These are phyloP conservation scores for Aspergillus fructus DNA, from an alignment of 2,329 filamentous ascomycete genomes.

Conservation along the genomic window DNA sequence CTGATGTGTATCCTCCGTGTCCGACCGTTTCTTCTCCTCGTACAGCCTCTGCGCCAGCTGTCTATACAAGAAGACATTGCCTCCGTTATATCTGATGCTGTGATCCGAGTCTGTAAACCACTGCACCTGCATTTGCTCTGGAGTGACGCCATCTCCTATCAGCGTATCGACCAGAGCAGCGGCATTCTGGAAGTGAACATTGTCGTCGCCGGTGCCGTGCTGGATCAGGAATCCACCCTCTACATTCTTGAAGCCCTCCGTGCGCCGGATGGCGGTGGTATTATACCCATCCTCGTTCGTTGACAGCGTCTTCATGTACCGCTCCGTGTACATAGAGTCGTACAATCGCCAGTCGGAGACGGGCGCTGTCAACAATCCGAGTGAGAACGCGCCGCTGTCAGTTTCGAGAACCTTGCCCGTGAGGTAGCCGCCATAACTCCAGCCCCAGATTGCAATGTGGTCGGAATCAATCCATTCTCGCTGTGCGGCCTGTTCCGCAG, in stretches of 20 bases:
- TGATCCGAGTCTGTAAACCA: conserved; percentile 68
- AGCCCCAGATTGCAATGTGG: conserved; percentile 67
- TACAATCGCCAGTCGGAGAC: conserved; percentile 71
- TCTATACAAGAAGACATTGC: conserved; percentile 59
- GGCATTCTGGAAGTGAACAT: conserved; percentile 69
- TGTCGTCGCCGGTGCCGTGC: conserved; percentile 69
- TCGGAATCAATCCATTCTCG: conserved; percentile 56
- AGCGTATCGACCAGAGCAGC: conserved; percentile 63
- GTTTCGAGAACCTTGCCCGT: conserved; percentile 65
- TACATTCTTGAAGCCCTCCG: conserved; percentile 62
- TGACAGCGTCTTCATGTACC: conserved; percentile 66
- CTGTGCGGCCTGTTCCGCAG: conserved; percentile 55
- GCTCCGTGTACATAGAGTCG: conserved; percentile 69
- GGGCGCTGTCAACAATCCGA: conserved; percentile 64
- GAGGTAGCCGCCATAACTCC: conserved; percentile 68
- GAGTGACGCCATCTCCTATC: conserved; percentile 58
- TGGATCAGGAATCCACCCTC: conserved; percentile 61
- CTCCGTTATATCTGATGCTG: conserved; percentile 59
- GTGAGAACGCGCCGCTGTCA: conserved; percentile 60
- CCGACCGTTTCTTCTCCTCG: conserved; percentile 58
- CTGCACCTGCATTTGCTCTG: conserved; percentile 62
- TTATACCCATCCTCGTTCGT: conserved; percentile 62
- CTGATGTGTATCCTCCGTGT: conserved; percentile 41
- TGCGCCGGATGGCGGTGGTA: conserved; percentile 57
- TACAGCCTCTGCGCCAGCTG: conserved; percentile 61